Evolutionary conservation across 192 early-diverging fungal species (phyloP), one percentile per base, ranked within the genome.

Genomic region (Coemansia sp.): DNA sequence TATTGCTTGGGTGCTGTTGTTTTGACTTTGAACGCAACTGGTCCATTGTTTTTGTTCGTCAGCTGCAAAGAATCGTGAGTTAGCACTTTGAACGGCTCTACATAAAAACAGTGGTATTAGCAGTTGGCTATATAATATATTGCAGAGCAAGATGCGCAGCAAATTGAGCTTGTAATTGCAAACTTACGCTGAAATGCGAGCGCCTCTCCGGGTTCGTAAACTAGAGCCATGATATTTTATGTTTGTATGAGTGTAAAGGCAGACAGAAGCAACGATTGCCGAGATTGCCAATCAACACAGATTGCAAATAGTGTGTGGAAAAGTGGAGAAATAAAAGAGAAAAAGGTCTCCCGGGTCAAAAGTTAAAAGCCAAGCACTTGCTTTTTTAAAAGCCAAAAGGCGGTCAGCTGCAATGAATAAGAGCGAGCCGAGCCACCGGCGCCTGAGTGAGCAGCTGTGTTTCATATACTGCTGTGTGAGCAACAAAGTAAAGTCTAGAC

Each of bases 1-100:
- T 96, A 99, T 64, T 93, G 89, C 80, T 93, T 96, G 39, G 97
- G 97, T 2, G 97, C 97, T 8, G 97, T 99, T 15, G 97, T 99
- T 66, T 99, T 99, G 70, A 99, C 92, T 72, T 99, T 97, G 86
- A 95, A 99, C n/a, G 92, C 91, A 29, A 95, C 82, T 1, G 92
- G 84, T 41, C 84, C 51, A 59, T 84, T 76, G 60, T 83, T 82
- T 27, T 82, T 77, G 83, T 92, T 92, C 24, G 72, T 81, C 56
- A 92, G 81, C n/a, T 68, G 59, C 55, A 90, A 66, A 6, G 62
- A 58, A 55, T 85, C 84, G 45, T 87, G 83, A 52, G 86, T 84
- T 55, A 83, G 72, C 49, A 75, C 69, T 47, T 86, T 85, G 61
- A 91, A 84, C 21, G 89, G 89, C 66, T 87, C 87, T 88, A 74